Percentiles rank a stretch among this genome's conserved stretches.
phyloP scores from a whole-genome alignment of 2,329 filamentous ascomycete genomes.

The Claviceps digitariae region DNA sequence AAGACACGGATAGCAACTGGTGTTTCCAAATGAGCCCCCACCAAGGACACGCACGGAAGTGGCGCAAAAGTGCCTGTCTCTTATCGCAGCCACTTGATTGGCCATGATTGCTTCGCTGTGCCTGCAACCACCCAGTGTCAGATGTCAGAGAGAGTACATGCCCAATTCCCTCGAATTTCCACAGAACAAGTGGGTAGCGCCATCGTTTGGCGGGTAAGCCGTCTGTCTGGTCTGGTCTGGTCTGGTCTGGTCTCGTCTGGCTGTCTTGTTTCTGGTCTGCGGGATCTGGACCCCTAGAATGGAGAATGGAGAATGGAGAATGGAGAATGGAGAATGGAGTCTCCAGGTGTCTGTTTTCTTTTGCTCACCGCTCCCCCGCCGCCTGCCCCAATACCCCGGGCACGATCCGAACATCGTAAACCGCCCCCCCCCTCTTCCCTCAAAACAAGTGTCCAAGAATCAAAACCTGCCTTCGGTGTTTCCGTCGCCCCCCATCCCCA shows the following conservation, averaged over 20 bases:
- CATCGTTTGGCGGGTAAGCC: background rate
- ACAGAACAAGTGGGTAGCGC: background rate
- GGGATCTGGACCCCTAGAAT: slow-evolving; percentile 1
- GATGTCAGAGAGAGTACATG: too few species aligned
- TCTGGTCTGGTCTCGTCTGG: background rate
- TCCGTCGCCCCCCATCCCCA: background rate
- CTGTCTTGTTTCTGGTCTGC: background rate
- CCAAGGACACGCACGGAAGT: background rate
- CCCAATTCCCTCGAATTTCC: background rate
- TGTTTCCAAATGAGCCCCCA: background rate
- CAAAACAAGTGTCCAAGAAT: background rate
- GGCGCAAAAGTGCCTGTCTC: background rate
- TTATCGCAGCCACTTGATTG: background rate
- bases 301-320: too few species aligned
- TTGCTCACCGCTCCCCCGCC: background rate
- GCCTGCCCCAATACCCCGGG: background rate
- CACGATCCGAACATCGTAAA: background rate
- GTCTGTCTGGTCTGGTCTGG: background rate
- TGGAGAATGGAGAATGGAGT: too few species aligned
- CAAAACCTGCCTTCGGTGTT: background rate
- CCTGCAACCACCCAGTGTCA: too few species aligned
- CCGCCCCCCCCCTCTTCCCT: too few species aligned
- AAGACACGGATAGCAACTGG: too few species aligned
- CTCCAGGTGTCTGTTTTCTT: background rate
- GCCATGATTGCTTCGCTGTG: too few species aligned